A percentile compares a stretch with the other conserved stretches of the same genome.
These are phyloP conservation scores for Kodamaea sagamina DNA, from an alignment of 805 yeast species.

Conservation along the genomic window DNA sequence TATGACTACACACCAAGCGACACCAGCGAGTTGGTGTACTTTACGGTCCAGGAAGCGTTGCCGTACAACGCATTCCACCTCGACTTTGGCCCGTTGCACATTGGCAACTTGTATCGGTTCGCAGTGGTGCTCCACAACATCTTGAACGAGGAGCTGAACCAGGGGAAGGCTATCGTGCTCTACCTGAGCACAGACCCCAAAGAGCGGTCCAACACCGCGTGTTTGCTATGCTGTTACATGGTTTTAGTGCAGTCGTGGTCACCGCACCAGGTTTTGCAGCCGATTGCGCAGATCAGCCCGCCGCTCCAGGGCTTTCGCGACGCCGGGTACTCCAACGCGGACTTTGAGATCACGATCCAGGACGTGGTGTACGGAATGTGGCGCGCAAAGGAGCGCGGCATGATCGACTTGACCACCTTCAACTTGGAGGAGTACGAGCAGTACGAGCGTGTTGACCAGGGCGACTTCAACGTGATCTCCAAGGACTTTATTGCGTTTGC, in stretches of 20 bases:
- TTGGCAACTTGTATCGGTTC: slow-evolving; percentile 90
- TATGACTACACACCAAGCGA: slow-evolving; percentile 78
- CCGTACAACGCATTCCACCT: slow-evolving; percentile 94
- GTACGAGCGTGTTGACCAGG: slow-evolving; percentile 94
- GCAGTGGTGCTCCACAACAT: slow-evolving; percentile 94
- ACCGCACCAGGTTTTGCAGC: slow-evolving; percentile 96
- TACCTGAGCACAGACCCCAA: slow-evolving; percentile 82
- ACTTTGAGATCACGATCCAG: slow-evolving; percentile 89
- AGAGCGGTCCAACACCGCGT: slow-evolving; percentile 90
- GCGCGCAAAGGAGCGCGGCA: slow-evolving; percentile 93
- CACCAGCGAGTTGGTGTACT: slow-evolving; percentile 73
- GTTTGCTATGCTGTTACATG: slow-evolving; percentile 93
- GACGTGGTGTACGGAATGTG: slow-evolving; percentile 95
- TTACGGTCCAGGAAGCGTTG: slow-evolving; percentile 89
- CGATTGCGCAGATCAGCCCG: slow-evolving; percentile 86
- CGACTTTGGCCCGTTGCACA: slow-evolving; percentile 95
- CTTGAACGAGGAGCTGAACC: slow-evolving; percentile 79
- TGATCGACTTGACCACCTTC: slow-evolving; percentile 83
- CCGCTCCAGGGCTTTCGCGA: slow-evolving; percentile 95
- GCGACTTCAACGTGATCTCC: slow-evolving; percentile 89
- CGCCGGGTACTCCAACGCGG: slow-evolving; percentile 96
- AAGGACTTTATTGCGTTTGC: slow-evolving; percentile 98
- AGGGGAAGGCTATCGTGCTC: slow-evolving; percentile 86
- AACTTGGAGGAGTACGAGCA: slow-evolving; percentile 92
- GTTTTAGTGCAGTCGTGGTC: slow-evolving; percentile 95